Evolutionary conservation across 75 land plant genomes (phyloP).

Genomic region (Selaginella moellendorffii): DNA sequence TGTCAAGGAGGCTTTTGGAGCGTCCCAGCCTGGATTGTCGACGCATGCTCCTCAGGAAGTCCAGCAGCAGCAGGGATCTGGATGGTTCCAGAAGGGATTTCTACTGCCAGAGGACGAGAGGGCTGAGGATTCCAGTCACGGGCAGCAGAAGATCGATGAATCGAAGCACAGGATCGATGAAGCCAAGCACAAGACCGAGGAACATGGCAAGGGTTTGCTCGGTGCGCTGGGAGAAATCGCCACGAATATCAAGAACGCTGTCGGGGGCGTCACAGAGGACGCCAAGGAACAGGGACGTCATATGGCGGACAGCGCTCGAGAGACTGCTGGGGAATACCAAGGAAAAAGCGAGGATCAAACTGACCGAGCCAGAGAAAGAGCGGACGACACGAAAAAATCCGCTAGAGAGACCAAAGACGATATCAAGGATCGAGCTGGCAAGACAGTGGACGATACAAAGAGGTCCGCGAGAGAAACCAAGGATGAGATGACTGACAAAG

Average conservation of each 20-base stretch:
- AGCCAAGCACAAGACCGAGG: not conserved
- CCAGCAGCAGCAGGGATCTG: not conserved
- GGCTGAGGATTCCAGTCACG: too few relatives aligned
- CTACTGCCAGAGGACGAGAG: not conserved
- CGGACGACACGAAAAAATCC: too few relatives aligned
- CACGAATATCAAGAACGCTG: not conserved
- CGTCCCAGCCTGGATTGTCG: not conserved
- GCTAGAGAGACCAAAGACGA: too few relatives aligned
- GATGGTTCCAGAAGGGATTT: not conserved
- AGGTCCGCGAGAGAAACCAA: too few relatives aligned
- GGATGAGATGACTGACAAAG: too few relatives aligned
- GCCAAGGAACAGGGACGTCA: not conserved
- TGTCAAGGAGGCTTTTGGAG: not conserved
- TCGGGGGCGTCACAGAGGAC: not conserved
- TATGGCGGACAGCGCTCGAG: too few relatives aligned
- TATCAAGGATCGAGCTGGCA: too few relatives aligned
- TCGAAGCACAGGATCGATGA: not conserved
- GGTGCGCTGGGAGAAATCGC: not conserved
- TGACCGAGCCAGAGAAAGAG: too few relatives aligned
- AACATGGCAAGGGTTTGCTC: not conserved
- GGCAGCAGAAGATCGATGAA: too few relatives aligned
- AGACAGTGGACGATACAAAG: too few relatives aligned
- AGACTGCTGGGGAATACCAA: too few relatives aligned
- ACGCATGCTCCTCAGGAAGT: not conserved
- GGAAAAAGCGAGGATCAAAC: not conserved